phyloP scores from a whole-genome alignment of 495 filamentous ascomycete genomes.

The Physcia stellaris region DNA sequence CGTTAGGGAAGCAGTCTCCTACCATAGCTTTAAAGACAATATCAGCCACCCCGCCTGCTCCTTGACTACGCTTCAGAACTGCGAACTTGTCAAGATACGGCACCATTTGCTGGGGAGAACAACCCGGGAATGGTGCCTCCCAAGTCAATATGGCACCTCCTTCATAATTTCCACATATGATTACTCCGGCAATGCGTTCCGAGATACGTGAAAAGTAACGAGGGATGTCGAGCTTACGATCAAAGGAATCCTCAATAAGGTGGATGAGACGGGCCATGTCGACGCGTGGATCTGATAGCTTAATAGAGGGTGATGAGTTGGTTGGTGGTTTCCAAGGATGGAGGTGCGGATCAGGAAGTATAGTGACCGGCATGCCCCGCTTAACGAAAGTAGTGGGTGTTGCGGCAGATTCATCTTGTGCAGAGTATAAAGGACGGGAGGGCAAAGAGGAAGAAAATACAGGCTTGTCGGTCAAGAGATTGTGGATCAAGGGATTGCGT shows the following conservation, averaged over 20 bases:
- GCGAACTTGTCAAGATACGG: slow-evolving; percentile 98
- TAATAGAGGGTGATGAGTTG: slow-evolving; percentile 30
- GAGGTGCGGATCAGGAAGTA: slow-evolving; percentile 55
- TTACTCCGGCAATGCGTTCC: slow-evolving; percentile 69
- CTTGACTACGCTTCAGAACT: slow-evolving; percentile 75
- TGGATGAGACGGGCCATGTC: slow-evolving; percentile 69
- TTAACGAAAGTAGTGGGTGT: slow-evolving; percentile 70
- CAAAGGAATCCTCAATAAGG: slow-evolving; percentile 91
- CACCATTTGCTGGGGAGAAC: slow-evolving; percentile 44
- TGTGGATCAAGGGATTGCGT: slow-evolving; percentile 90
- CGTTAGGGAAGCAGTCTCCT: slow-evolving; percentile 65
- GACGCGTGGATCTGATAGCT: slow-evolving; percentile 63
- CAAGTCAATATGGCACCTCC: slow-evolving; percentile 90
- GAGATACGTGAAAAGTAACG: slow-evolving; percentile 71
- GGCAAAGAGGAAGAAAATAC: slow-evolving; percentile 83
- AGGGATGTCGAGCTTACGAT: slow-evolving; percentile 64
- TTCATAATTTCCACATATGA: slow-evolving; percentile 94
- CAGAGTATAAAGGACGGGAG: slow-evolving; percentile 35
- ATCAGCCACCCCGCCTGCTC: slow-evolving; percentile 84
- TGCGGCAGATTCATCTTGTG: slow-evolving; percentile 19
- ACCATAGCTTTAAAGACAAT: slow-evolving; percentile 95
- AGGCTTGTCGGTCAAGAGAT: slow-evolving; percentile 90
- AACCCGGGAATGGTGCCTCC: slow-evolving; percentile 53
- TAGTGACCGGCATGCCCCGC: slow-evolving; percentile 74
- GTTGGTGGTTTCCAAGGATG: slow-evolving; percentile 51